Evolutionary conservation across 2,329 filamentous ascomycete genomes (phyloP).

Genomic region (Botryotinia calthae): DNA sequence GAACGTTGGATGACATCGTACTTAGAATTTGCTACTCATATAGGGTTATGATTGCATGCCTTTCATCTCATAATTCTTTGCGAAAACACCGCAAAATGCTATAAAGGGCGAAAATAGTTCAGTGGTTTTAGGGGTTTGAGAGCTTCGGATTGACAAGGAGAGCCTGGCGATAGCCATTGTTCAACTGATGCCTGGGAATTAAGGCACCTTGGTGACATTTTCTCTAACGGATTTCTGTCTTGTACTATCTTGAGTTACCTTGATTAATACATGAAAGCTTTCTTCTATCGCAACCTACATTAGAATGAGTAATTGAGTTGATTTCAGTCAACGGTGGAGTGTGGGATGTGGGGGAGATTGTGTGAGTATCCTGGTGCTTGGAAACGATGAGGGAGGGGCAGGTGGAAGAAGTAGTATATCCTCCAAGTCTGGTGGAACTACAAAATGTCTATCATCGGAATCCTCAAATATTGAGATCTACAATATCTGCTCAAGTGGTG

Average conservation of each 20-base stretch:
- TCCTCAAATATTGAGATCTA: background rate
- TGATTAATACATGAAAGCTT: background rate
- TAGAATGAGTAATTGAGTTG: background rate
- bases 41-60: background rate
- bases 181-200: background rate
- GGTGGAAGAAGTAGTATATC: slow-evolving; percentile 4
- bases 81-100: background rate
- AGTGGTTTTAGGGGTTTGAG: background rate
- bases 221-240: background rate
- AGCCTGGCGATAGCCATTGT: background rate
- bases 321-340: background rate
- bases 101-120: background rate
- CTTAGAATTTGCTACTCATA: background rate
- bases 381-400: background rate
- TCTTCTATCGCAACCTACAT: background rate
- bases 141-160: background rate
- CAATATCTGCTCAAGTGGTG: background rate
- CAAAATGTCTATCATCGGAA: background rate
- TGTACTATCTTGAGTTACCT: background rate
- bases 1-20: slow-evolving; percentile 21
- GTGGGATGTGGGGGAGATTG: background rate
- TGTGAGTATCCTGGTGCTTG: background rate
- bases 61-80: slow-evolving; percentile 6
- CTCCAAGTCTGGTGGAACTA: background rate
- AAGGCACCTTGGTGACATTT: background rate